Conservation (phyloP, 2,329 filamentous ascomycete species). For the Thyridium curvatum region DNA sequence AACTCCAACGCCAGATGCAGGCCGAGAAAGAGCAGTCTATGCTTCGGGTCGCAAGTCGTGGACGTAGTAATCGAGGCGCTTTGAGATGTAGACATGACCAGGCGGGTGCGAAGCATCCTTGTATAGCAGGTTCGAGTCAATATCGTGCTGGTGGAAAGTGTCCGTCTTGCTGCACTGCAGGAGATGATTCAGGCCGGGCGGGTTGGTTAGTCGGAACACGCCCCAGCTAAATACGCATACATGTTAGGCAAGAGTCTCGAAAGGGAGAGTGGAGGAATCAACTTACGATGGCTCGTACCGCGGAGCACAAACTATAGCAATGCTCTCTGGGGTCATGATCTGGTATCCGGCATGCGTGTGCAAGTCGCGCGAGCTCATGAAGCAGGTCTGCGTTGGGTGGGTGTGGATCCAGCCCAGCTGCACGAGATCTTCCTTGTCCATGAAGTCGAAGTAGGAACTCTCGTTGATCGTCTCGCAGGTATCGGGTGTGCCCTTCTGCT, state of each 20-base stretch:
- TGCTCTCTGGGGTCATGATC: slow-evolving; percentile 91
- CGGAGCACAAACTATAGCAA: slow-evolving; percentile 94
- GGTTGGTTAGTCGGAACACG: slow-evolving; percentile 88
- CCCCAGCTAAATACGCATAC: slow-evolving; percentile 57
- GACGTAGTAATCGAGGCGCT: slow-evolving; percentile 55
- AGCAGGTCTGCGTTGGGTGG: slow-evolving; percentile 92
- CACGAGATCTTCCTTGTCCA: slow-evolving; percentile 75
- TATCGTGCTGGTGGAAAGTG: slow-evolving; percentile 71
- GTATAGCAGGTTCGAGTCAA: slow-evolving; percentile 59
- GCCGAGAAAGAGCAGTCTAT: slow-evolving; percentile 1
- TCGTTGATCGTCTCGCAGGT: slow-evolving; percentile 95
- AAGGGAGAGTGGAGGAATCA: not conserved
- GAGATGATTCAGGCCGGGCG: slow-evolving; percentile 82
- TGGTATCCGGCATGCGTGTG: slow-evolving; percentile 95
- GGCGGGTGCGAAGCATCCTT: slow-evolving; percentile 62
- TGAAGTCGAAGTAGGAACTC: slow-evolving; percentile 79
- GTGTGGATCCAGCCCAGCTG: slow-evolving; percentile 97
- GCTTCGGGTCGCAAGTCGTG: slow-evolving; percentile 42
- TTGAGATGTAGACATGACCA: slow-evolving; percentile 65
- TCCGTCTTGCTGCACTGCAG: slow-evolving; percentile 70
- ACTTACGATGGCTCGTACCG: slow-evolving; percentile 69
- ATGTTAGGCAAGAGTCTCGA: not conserved
- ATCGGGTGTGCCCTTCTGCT: slow-evolving; percentile 83
- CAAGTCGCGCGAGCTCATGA: slow-evolving; percentile 90
- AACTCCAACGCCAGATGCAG: too few relatives aligned